phyloP scores from a whole-genome alignment of 1,284 basidiomycete species.

The Ganoderma lucidum region DNA sequence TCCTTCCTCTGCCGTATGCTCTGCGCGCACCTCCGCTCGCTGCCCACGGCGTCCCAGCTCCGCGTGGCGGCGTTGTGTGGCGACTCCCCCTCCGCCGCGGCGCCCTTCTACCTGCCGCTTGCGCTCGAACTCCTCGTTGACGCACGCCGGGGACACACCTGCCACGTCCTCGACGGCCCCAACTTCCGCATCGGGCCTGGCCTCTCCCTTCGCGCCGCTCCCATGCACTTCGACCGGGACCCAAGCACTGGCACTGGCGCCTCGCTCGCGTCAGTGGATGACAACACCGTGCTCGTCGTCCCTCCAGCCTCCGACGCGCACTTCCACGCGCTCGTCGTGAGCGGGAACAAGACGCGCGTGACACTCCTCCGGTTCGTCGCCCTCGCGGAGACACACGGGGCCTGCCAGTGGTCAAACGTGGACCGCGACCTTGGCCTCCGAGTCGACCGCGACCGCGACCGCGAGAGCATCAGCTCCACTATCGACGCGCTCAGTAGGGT shows the following conservation, averaged over 20 bases:
- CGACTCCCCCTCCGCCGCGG: not conserved
- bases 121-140: not conserved
- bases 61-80: not conserved
- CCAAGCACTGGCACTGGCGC: too few species aligned
- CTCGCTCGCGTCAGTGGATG: not conserved
- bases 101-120: not conserved
- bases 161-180: not conserved
- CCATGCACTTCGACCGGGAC: not conserved
- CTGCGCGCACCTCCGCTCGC: not conserved
- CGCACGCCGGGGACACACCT: not conserved
- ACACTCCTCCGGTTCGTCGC: not conserved
- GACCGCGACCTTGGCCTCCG: not conserved
- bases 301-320: not conserved
- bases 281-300: not conserved
- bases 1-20: not conserved
- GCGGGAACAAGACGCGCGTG: not conserved
- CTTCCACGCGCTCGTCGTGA: constrained; percentile 1
- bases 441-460: not conserved
- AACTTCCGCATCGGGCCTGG: not conserved
- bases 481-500: not conserved
- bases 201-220: not conserved
- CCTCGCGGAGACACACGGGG: not conserved
- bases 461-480: not conserved
- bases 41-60: not conserved
- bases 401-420: not conserved